Conservation (phyloP, 257 asterid species). For the Verbascum thapsus region DNA sequence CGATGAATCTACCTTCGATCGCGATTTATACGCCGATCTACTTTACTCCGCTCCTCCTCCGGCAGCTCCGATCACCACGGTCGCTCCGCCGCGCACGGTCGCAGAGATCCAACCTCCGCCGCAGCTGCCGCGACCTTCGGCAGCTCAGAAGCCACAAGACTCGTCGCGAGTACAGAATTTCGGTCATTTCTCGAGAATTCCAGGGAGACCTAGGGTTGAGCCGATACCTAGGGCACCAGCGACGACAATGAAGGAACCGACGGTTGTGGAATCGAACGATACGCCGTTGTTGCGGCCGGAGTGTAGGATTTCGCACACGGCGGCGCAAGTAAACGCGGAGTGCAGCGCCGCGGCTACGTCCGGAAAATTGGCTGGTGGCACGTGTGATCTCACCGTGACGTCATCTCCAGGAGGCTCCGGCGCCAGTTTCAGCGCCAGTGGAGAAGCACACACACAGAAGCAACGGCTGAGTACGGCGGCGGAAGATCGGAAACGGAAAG, state of each 20-base stretch:
- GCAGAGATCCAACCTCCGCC: constrained; percentile 49
- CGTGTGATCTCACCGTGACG: constrained; percentile 53
- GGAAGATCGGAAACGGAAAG: constrained; percentile 69
- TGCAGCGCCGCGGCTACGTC: constrained; percentile 27
- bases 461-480: constrained; percentile 18
- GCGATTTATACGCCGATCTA: constrained; percentile 67
- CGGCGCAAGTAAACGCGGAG: constrained; percentile 30
- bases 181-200: constrained; percentile 58
- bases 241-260: constrained; percentile 33
- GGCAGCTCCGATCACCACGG: constrained; percentile 31
- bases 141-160: constrained; percentile 24
- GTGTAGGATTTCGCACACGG: constrained; percentile 35
- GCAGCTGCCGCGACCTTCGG: constrained; percentile 29
- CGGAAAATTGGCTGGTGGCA: constrained; percentile 35
- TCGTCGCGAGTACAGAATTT: constrained; percentile 44
- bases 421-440: constrained; percentile 50
- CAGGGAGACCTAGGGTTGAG: constrained; percentile 41
- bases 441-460: constrained; percentile 34
- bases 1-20: constrained; percentile 71
- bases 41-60: constrained; percentile 50
- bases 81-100: constrained; percentile 29
- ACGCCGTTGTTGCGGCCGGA: constrained; percentile 43
- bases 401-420: constrained; percentile 67
- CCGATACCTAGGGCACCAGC: constrained; percentile 34
- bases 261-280: constrained; percentile 57